These are phyloP conservation scores for Chaetomium strumarium DNA, from an alignment of 2,329 filamentous ascomycete species.

Conservation along the genomic window DNA sequence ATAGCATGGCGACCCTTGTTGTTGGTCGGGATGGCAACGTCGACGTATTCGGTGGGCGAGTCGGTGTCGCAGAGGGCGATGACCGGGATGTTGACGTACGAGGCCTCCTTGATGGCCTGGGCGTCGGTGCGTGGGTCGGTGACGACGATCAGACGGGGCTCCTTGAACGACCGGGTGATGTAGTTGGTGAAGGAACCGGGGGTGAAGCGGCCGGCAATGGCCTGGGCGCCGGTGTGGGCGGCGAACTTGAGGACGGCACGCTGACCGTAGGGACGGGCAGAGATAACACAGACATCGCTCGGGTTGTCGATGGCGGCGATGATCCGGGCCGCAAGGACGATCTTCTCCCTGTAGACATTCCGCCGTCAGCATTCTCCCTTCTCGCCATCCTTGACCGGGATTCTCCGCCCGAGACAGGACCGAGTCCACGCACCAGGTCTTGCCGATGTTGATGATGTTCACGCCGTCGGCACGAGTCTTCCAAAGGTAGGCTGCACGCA, in stretches of 20 bases:
- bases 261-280: slow-evolving; percentile 98
- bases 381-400: neutral
- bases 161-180: slow-evolving; percentile 99
- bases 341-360: slow-evolving; percentile 77
- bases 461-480: slow-evolving; percentile 98
- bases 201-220: slow-evolving; percentile 99
- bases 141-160: slow-evolving; percentile 98
- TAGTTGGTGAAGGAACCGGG: slow-evolving; percentile 99
- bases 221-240: slow-evolving; percentile 92
- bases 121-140: slow-evolving; percentile 99
- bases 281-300: slow-evolving; percentile 98
- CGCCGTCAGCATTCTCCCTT: neutral
- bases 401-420: neutral
- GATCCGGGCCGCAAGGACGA: slow-evolving; percentile 96
- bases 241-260: slow-evolving; percentile 99
- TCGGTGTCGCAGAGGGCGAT: slow-evolving; percentile 99
- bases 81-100: slow-evolving; percentile 99
- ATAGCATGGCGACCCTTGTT: slow-evolving; percentile 99
- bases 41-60: slow-evolving; percentile 98
- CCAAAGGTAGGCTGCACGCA: slow-evolving; percentile 73
- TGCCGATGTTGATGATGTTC: slow-evolving; percentile 99
- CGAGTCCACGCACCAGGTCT: slow-evolving; percentile 80
- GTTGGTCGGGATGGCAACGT: slow-evolving; percentile 99
- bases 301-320: slow-evolving; percentile 99
- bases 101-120: slow-evolving; percentile 99